These are phyloP conservation scores for Sphaceloma murrayae DNA, from an alignment of 2,329 filamentous ascomycete species.

Conservation along the genomic window DNA sequence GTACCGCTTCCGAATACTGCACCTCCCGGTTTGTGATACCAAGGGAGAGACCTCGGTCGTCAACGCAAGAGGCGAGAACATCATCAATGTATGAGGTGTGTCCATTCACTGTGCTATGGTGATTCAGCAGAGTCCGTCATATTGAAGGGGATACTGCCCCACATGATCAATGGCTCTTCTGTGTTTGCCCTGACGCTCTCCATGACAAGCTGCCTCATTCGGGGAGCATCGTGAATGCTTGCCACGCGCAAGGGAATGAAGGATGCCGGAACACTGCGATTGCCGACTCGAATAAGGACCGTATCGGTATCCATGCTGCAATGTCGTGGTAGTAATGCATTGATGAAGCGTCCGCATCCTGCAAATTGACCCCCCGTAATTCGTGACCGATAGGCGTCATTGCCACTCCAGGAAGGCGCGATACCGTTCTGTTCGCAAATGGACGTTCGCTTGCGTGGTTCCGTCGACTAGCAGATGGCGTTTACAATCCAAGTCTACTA, in stretches of 20 bases:
- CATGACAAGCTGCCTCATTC: conserved; percentile 27
- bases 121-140: background rate
- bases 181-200: conserved; percentile 27
- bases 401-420: no score
- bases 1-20: conserved; percentile 29
- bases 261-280: conserved; percentile 22
- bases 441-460: no score
- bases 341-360: no score
- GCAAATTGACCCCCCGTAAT: no score
- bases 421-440: no score
- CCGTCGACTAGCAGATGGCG: no score
- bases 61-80: conserved; percentile 27
- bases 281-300: conserved; percentile 25
- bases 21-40: conserved; percentile 29
- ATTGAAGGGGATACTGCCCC: background rate
- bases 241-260: conserved; percentile 25
- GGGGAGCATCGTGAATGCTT: conserved; percentile 24
- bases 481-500: no score
- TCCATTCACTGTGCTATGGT: conserved; percentile 25
- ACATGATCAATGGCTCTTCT: conserved; percentile 28
- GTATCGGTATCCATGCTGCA: no score
- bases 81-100: conserved; percentile 30
- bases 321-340: no score
- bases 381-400: no score
- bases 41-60: conserved; percentile 27